Base-by-base conservation (phyloP, 768 basidiomycete genomes). In the Mycena galopus region DNA sequence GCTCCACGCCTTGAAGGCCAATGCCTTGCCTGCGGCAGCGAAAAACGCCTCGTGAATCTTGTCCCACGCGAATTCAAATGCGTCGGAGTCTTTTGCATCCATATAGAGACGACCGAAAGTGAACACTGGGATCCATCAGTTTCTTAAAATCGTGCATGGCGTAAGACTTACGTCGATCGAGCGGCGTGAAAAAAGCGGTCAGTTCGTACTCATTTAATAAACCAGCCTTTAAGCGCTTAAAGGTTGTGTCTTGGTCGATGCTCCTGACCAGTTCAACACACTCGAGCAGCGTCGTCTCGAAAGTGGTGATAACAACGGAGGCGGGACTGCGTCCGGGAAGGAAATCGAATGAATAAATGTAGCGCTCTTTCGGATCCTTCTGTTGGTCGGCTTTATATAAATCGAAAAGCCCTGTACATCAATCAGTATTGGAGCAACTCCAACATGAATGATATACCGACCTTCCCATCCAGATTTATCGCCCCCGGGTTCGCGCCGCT, bases 391-490 rank as follows among this genome's bases (percentile, higher is more conserved):
- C n/a, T 42, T 60, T 37, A 16, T 60, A 60, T 29, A 60, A 29
- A 39, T 60, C 58, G 12, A 60, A 60, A 16, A 60, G 33, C 23
- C 58, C 58, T 60, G 37, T 44, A 44, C 42, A 44, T 51, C 25
- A 23, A 51, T 51, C 23, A 25, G 50, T n/a, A 51, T 5, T 44
- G 8, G 56, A 57, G 17, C 29, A 12, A 35, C 14, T 11, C 14
- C 21, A 21, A 23, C 27, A 37, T 37, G 35, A 37, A 57, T 11
- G 23, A 57, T 21, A 57, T 7, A 32, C n/a, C 21, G 2, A 61
- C 59, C 39, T 61, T 61, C 59, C 59, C 59, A 61, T 30, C 59
- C 59, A 44, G 59, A 61, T 44, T 61, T 61, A 25, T 61, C 39
- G 4, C 59, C 39, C 12, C 59, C 59, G 7, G 39, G 37, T 44